Conservation (phyloP, 371 early-diverging fungal species). For the Coemansia sp. region DNA sequence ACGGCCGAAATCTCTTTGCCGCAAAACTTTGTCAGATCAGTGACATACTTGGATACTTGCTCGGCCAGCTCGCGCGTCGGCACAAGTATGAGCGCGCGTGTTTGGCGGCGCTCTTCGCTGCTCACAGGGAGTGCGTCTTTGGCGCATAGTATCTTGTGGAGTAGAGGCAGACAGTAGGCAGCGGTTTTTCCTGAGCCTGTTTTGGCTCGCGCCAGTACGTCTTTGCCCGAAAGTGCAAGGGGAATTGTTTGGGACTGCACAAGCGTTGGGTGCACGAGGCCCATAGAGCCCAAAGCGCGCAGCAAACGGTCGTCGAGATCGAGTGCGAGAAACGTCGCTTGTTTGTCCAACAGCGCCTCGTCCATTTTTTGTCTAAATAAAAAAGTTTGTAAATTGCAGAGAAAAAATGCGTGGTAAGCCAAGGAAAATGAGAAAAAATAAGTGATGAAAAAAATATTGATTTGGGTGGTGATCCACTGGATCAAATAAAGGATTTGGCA, state of each 20-base stretch:
- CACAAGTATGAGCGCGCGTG: conserved; percentile 78
- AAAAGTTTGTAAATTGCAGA: neutral
- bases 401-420: neutral
- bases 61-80: conserved; percentile 96
- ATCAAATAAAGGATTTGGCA: neutral
- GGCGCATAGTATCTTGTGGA: conserved; percentile 80
- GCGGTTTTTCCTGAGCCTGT: conserved; percentile 99
- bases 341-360: conserved; percentile 40
- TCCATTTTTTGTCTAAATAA: conserved; percentile 16
- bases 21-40: conserved; percentile 73
- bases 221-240: conserved; percentile 92
- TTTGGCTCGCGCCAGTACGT: conserved; percentile 95
- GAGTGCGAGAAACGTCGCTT: conserved; percentile 59
- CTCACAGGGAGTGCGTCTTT: conserved; percentile 60
- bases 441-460: neutral
- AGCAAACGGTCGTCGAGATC: conserved; percentile 86
- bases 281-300: conserved; percentile 74
- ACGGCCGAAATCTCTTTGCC: conserved; percentile 43
- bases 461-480: neutral
- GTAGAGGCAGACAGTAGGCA: conserved; percentile 92
- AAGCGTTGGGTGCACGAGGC: conserved; percentile 75
- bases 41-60: conserved; percentile 80
- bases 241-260: conserved; percentile 95
- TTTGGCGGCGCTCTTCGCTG: conserved; percentile 25
- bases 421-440: neutral